These are phyloP conservation scores for Phlebiopsis flavidoalba DNA, from an alignment of 768 basidiomycete genomes.

Conservation along the genomic window DNA sequence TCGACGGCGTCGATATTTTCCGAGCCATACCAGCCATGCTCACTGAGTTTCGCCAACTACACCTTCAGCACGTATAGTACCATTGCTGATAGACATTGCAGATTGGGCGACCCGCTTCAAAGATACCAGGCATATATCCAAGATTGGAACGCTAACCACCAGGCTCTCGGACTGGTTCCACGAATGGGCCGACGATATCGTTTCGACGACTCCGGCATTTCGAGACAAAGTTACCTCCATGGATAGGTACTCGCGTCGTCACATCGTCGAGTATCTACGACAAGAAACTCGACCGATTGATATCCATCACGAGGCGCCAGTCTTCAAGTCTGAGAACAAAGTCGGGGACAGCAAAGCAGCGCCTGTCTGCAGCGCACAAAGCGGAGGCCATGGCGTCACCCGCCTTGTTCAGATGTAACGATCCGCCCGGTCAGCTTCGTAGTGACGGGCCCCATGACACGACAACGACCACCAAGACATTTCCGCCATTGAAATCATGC, in stretches of 20 bases:
- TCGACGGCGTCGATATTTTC: conserved; percentile 25
- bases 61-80: not conserved
- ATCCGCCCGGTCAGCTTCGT: conserved; percentile 50
- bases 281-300: conserved; percentile 27
- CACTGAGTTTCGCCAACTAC: conserved; percentile 10
- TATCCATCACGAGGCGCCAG: conserved; percentile 48
- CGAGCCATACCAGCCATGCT: conserved; percentile 20
- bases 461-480: conserved; percentile 43
- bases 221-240: conserved; percentile 35
- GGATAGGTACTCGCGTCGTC: conserved; percentile 27
- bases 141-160: conserved; percentile 35
- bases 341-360: not conserved
- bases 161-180: conserved; percentile 41
- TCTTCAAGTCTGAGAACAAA: conserved; percentile 20
- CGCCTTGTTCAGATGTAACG: conserved; percentile 37
- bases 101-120: conserved; percentile 57
- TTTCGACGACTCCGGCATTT: conserved; percentile 34
- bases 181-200: conserved; percentile 41
- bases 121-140: conserved; percentile 40
- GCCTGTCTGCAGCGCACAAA: conserved; percentile 8
- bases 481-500: conserved; percentile 53
- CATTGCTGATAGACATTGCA: conserved; percentile 17
- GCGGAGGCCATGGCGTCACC: conserved; percentile 34
- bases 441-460: conserved; percentile 51
- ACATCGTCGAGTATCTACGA: conserved; percentile 31